These are phyloP conservation scores for Picea glauca DNA, from an alignment of 75 land plant genomes.

Conservation along the genomic window DNA sequence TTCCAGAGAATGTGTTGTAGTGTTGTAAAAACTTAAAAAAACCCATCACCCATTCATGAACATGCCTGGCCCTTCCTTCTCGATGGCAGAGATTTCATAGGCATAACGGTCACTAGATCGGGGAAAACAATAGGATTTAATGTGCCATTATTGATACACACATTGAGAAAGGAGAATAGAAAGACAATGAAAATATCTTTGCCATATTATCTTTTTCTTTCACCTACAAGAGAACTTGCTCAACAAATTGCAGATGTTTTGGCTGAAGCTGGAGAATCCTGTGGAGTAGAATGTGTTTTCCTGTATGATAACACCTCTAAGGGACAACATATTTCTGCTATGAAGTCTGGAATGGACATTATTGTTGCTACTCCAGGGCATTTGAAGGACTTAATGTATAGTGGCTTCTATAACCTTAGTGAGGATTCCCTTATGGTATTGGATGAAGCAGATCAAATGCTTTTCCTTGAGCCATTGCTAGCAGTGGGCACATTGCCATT, in stretches of 20 bases:
- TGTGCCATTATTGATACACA: constrained; percentile 80
- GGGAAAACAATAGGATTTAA: constrained; percentile 94
- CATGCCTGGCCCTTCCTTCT: constrained; percentile 92
- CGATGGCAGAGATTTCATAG: constrained; percentile 86
- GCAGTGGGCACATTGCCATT: no score
- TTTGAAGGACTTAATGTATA: constrained; percentile 74
- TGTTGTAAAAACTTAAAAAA: constrained; percentile 73
- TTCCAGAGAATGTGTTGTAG: constrained; percentile 58
- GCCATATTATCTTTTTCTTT: constrained; percentile 78
- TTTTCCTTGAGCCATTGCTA: no score
- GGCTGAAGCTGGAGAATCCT: constrained; percentile 62
- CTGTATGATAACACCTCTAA: constrained; percentile 87
- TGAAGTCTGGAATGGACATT: constrained; percentile 77
- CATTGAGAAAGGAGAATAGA: constrained; percentile 45
- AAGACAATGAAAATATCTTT: constrained; percentile 19
- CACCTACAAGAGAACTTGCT: constrained; percentile 92
- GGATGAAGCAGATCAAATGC: no score
- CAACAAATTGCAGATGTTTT: constrained; percentile 85
- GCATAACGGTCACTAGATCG: constrained; percentile 90
- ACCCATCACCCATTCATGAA: constrained; percentile 92
- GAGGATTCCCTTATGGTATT: constrained; percentile 72
- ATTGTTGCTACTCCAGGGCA: constrained; percentile 89
- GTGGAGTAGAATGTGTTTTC: constrained; percentile 65
- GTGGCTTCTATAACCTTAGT: constrained; percentile 61
- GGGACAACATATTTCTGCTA: constrained; percentile 65